These are phyloP conservation scores for Fusarium sp. DNA, from an alignment of 2,329 filamentous ascomycete species.

Conservation along the genomic window DNA sequence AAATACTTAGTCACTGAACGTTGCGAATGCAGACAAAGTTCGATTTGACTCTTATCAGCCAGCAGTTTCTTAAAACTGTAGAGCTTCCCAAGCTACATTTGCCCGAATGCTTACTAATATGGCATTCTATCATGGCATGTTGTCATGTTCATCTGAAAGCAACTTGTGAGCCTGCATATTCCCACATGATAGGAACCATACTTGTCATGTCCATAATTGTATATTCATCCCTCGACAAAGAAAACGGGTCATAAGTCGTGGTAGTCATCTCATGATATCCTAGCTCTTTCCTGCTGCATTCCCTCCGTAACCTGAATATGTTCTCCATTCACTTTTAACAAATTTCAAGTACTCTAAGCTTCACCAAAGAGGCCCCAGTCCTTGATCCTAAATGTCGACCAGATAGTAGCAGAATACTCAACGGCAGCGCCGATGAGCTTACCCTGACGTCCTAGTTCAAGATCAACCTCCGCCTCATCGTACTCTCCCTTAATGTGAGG, in stretches of 20 bases:
- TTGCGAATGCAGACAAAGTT: background rate
- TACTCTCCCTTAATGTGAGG: slow-evolving; percentile 82
- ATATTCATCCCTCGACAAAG: slow-evolving; percentile 2
- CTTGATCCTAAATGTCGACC: slow-evolving; percentile 78
- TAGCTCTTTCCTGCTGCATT: background rate
- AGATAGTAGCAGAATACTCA: slow-evolving; percentile 73
- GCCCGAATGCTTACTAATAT: background rate
- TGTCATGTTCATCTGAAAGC: background rate
- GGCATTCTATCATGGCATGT: background rate
- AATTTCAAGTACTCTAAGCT: slow-evolving; percentile 9
- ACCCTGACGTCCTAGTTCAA: slow-evolving; percentile 71
- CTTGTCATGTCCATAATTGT: background rate
- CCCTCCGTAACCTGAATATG: background rate
- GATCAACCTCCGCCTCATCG: slow-evolving; percentile 75
- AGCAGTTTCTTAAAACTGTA: background rate
- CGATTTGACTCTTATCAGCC: background rate
- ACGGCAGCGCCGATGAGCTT: slow-evolving; percentile 74
- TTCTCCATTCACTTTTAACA: background rate
- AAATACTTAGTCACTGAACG: background rate
- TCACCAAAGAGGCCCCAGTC: slow-evolving; percentile 79
- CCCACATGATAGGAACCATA: background rate
- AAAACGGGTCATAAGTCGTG: slow-evolving; percentile 34
- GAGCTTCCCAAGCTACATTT: background rate
- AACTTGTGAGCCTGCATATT: background rate
- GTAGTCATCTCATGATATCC: slow-evolving; percentile 25